Evolutionary conservation across 2,329 filamentous ascomycete genomes (phyloP).

Genomic region (Xylaria sp.): DNA sequence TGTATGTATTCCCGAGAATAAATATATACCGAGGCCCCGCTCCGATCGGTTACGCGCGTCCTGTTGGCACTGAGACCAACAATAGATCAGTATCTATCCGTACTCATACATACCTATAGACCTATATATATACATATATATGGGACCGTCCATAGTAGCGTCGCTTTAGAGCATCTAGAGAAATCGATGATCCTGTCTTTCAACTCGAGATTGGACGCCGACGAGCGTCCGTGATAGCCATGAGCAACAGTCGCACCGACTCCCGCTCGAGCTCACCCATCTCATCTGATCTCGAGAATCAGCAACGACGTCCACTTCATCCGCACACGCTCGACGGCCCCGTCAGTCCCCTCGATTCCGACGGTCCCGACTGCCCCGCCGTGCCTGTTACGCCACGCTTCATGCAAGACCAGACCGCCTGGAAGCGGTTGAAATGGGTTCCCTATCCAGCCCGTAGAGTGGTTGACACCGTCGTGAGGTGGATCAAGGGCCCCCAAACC

Average conservation of each 20-base stretch:
- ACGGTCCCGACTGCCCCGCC: conserved; percentile 50
- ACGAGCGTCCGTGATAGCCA: conserved; percentile 23
- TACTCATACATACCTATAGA: background rate
- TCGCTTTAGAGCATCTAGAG: background rate
- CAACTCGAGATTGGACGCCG: conserved; percentile 13
- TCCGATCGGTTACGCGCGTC: background rate
- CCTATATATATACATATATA: background rate
- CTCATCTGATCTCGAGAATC: conserved; percentile 45
- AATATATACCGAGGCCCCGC: background rate
- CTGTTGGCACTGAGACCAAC: background rate
- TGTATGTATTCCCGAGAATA: background rate
- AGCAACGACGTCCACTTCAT: conserved; percentile 35
- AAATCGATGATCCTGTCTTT: conserved; percentile 15
- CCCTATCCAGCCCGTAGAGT: conserved; percentile 65
- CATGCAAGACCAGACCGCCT: conserved; percentile 63
- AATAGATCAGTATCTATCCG: background rate
- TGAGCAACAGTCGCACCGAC: conserved; percentile 29
- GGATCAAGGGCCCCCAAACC: conserved; percentile 66
- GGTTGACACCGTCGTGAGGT: conserved; percentile 55
- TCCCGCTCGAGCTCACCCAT: conserved; percentile 25
- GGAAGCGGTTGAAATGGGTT: conserved; percentile 67
- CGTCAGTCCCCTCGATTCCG: conserved; percentile 54
- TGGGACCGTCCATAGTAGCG: background rate
- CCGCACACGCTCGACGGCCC: conserved; percentile 46
- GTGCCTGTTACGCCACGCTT: conserved; percentile 63